Evolutionary conservation across 1,284 basidiomycete genomes (phyloP), one percentile per base, ranked within the genome.

Genomic region (Malassezia vespertilionis): DNA sequence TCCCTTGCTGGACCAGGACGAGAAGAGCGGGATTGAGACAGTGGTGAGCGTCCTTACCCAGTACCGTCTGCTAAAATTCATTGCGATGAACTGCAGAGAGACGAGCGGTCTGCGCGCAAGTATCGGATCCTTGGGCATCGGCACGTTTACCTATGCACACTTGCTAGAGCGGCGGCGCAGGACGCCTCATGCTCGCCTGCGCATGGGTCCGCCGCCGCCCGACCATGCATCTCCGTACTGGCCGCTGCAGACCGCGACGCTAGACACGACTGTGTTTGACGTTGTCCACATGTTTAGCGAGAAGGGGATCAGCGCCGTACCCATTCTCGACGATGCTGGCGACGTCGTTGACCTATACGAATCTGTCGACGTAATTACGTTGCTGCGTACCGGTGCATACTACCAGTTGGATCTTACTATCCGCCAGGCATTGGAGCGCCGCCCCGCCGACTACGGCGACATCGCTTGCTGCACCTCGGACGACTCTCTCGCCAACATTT

Each of bases 201-300:
- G 40, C 6, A 39, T 40, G 32, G 17, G 31, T 26, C 20, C 26
- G 3, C 4, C 8, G n/a, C 52, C 52, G 18, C 38, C 48, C 28
- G n/a, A 26, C 40, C 15, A 41, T 30, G 35, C 41, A 20, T 54
- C 59, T 7, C 85, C 83, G 1, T 90, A 82, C 72, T 79, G 83
- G 69, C 91, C 91, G 0, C 82, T 97, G 44, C 85, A 87, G 2
- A 93, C 89, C 0, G 93, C 93, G 2, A 91, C 82, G 9, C 76
- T 95, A 59, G 76, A 82, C 53, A 96, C 91, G 1, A 84, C 86
- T 15, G 93, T 99, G 0, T 95, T 95, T 64, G 89, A 96, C 65
- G 86, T 97, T 40, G 93, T 97, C 0, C 93, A 97, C 71, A 89
- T 95, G 83, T 97, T 97, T 71, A 93, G 87, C 1, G 86, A 91